Evolutionary conservation across 116 monocot genomes (phyloP).

Genomic region (Iris pallida): DNA sequence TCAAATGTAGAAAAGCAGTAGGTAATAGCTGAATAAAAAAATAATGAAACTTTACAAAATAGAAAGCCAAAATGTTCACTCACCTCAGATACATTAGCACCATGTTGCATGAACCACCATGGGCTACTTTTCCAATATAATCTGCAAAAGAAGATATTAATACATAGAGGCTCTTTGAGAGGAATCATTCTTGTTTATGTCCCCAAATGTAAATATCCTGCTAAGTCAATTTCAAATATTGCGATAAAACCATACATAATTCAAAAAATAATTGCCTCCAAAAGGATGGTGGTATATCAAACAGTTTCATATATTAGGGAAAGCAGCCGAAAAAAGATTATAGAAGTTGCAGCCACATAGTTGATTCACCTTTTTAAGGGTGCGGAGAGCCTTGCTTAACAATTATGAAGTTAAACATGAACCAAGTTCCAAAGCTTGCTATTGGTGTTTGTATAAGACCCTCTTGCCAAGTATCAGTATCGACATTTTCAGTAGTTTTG

Average conservation of each 20-base stretch:
- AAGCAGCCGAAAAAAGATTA: neutral
- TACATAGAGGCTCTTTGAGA: neutral
- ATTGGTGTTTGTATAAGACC: too few relatives aligned
- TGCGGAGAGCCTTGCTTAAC: too few relatives aligned
- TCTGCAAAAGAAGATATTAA: constrained; percentile 25
- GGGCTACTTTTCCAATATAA: constrained; percentile 46
- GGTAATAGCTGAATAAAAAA: too few relatives aligned
- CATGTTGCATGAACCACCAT: constrained; percentile 51
- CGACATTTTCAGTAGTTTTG: too few relatives aligned
- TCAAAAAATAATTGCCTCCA: neutral
- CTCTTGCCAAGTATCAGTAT: too few relatives aligned
- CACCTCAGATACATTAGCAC: constrained; percentile 24
- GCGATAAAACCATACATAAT: too few relatives aligned
- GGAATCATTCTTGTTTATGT: neutral
- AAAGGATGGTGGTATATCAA: neutral
- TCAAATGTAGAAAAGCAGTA: too few relatives aligned
- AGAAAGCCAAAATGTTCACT: too few relatives aligned
- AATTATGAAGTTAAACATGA: too few relatives aligned
- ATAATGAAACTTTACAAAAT: neutral
- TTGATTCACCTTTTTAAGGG: too few relatives aligned
- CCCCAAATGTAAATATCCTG: neutral
- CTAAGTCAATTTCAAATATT: neutral
- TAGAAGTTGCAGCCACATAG: too few relatives aligned
- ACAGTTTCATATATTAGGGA: neutral
- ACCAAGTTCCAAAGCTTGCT: too few relatives aligned